Evolutionary conservation across 768 basidiomycete species (phyloP).

Genomic region (Lactarius tabidus): DNA sequence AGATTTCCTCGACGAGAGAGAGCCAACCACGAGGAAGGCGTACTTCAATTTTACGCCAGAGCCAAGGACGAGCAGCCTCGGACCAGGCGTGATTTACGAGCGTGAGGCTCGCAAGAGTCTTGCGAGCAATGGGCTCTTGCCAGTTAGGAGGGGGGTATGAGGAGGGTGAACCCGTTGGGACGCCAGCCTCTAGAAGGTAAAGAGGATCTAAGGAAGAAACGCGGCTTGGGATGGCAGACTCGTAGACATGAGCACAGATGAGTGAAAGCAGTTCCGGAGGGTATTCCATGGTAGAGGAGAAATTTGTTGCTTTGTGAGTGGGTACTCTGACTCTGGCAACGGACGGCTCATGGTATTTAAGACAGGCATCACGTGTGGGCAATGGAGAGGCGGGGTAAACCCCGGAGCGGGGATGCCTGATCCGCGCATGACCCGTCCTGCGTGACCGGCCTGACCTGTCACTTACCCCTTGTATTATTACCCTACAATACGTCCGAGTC

Average conservation of each 20-base stretch:
- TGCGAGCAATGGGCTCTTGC: constrained; percentile 62
- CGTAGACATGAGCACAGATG: constrained; percentile 71
- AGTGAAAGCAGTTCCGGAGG: constrained; percentile 69
- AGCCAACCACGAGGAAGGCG: constrained; percentile 84
- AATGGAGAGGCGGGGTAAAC: background rate
- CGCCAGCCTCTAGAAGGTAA: constrained; percentile 37
- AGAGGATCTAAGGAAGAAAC: constrained; percentile 68
- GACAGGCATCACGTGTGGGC: constrained; percentile 13
- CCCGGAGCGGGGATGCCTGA: background rate
- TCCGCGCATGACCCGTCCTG: background rate
- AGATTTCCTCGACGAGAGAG: constrained; percentile 71
- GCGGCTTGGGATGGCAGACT: constrained; percentile 53
- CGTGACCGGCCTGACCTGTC: background rate
- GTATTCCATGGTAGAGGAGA: constrained; percentile 40
- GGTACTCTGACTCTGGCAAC: background rate
- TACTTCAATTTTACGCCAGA: constrained; percentile 82
- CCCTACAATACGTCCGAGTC: background rate
- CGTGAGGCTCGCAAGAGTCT: constrained; percentile 65
- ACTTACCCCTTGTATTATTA: background rate
- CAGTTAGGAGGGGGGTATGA: constrained; percentile 68
- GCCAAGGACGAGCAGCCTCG: constrained; percentile 81
- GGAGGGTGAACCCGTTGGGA: constrained; percentile 64
- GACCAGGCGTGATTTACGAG: constrained; percentile 77
- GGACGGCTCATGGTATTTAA: constrained; percentile 12
- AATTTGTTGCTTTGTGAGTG: background rate